Conservation (phyloP, 2,329 filamentous ascomycete species). For the Cercospora citrullina region DNA sequence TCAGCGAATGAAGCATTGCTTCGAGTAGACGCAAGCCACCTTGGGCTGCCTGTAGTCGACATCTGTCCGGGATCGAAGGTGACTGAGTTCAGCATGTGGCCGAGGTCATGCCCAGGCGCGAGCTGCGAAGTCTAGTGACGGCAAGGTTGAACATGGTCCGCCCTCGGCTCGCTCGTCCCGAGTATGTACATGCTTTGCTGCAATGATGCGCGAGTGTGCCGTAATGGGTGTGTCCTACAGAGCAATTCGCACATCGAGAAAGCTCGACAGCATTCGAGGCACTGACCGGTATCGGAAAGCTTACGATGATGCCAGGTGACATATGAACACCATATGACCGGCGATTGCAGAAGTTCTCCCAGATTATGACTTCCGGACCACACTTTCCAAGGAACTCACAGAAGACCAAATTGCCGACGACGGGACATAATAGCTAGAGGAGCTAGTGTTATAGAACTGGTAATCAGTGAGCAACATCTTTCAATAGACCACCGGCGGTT, state of each 20-base stretch:
- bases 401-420: too few species aligned
- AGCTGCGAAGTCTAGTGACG: not conserved
- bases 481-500: not conserved
- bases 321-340: not conserved
- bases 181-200: not conserved
- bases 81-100: not conserved
- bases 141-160: not conserved
- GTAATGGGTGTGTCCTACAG: not conserved
- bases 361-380: too few species aligned
- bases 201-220: not conserved
- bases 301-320: not conserved
- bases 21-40: not conserved
- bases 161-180: not conserved
- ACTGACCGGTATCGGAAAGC: not conserved
- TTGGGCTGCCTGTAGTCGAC: not conserved
- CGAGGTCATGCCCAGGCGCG: not conserved
- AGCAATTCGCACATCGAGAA: not conserved
- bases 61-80: not conserved
- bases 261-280: not conserved
- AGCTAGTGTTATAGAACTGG: not conserved
- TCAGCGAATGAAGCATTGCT: not conserved
- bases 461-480: not conserved
- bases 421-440: not conserved
- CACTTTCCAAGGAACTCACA: too few species aligned
- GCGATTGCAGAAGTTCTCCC: too few species aligned